These are phyloP conservation scores for Chiua virens DNA, from an alignment of 768 basidiomycete species.

Conservation along the genomic window DNA sequence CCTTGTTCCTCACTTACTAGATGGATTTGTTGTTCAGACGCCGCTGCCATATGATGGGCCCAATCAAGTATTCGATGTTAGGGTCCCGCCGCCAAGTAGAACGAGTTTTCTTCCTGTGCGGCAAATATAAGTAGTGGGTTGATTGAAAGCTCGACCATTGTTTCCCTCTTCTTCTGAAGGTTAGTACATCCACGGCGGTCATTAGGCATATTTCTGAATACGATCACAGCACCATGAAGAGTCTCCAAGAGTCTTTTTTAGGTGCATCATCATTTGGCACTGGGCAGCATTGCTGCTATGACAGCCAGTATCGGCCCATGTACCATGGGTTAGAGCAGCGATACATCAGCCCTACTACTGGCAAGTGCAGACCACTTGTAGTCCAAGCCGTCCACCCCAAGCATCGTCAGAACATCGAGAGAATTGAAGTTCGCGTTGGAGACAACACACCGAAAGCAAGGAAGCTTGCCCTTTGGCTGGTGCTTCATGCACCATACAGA, in stretches of 20 bases:
- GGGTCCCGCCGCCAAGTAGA: too few species aligned
- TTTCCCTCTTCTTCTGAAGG: neutral
- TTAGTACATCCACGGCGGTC: slow-evolving; percentile 3
- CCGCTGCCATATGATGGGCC: too few species aligned
- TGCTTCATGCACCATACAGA: neutral
- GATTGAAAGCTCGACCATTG: too few species aligned
- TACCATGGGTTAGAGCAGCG: slow-evolving; percentile 15
- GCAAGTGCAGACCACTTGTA: slow-evolving; percentile 21
- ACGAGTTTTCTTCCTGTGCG: too few species aligned
- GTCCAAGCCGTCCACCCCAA: slow-evolving; percentile 26
- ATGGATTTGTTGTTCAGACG: too few species aligned
- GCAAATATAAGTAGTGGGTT: too few species aligned
- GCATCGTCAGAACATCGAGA: too few species aligned
- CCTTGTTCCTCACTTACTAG: too few species aligned
- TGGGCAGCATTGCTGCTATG: slow-evolving; percentile 8
- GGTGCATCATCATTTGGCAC: neutral
- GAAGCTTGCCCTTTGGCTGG: slow-evolving; percentile 21
- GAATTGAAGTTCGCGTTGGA: slow-evolving; percentile 1
- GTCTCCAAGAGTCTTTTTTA: neutral
- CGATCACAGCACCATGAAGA: neutral
- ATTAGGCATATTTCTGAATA: neutral
- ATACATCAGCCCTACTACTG: slow-evolving; percentile 24
- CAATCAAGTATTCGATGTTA: too few species aligned
- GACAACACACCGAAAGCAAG: neutral
- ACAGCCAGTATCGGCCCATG: slow-evolving; percentile 16